Percentiles rank a stretch among this genome's conserved stretches.
phyloP scores from a whole-genome alignment of 2,329 filamentous ascomycete genomes.

The Xylariaceae sp. region DNA sequence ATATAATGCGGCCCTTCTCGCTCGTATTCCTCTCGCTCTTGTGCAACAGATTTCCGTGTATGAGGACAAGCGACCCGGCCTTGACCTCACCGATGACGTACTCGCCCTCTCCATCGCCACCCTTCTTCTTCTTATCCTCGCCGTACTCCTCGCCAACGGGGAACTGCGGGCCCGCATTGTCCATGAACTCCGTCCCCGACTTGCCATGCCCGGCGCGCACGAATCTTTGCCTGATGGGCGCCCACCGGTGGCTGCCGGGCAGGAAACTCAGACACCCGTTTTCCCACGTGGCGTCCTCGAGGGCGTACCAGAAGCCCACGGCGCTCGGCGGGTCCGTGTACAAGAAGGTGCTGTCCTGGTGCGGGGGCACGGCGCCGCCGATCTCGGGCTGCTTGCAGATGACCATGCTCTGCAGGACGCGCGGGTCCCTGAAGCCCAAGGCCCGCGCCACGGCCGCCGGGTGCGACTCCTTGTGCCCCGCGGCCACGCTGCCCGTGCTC shows the following conservation, averaged over 20 bases:
- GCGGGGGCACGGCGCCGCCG: slow-evolving; percentile 86
- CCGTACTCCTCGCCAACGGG: slow-evolving; percentile 60
- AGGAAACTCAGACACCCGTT: slow-evolving; percentile 93
- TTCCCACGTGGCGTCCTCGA: slow-evolving; percentile 85
- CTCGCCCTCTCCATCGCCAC: slow-evolving; percentile 53
- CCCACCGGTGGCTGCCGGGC: slow-evolving; percentile 77
- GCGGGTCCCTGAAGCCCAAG: slow-evolving; percentile 78
- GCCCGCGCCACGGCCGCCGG: slow-evolving; percentile 70
- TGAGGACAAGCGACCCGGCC: slow-evolving; percentile 87
- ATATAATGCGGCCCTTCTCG: slow-evolving; percentile 87
- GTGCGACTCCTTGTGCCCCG: slow-evolving; percentile 45
- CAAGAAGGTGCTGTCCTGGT: slow-evolving; percentile 91
- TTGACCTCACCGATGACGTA: slow-evolving; percentile 88
- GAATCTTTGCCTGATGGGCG: slow-evolving; percentile 74
- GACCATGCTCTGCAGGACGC: slow-evolving; percentile 90
- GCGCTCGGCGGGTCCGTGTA: slow-evolving; percentile 90
- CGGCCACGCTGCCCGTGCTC: slow-evolving; percentile 51
- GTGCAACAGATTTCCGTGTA: slow-evolving; percentile 94
- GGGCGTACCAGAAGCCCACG: slow-evolving; percentile 96
- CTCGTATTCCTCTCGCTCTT: slow-evolving; percentile 95
- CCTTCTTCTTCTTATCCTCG: slow-evolving; percentile 42
- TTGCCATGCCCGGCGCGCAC: slow-evolving; percentile 62
- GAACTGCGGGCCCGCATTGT: slow-evolving; percentile 71
- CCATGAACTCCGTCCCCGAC: slow-evolving; percentile 71
- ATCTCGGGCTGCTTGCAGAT: slow-evolving; percentile 99